Percentiles rank a stretch among this genome's conserved stretches.
Conservation (phyloP, 2,329 filamentous ascomycete species). For the Teratosphaeria gauchensis region DNA sequence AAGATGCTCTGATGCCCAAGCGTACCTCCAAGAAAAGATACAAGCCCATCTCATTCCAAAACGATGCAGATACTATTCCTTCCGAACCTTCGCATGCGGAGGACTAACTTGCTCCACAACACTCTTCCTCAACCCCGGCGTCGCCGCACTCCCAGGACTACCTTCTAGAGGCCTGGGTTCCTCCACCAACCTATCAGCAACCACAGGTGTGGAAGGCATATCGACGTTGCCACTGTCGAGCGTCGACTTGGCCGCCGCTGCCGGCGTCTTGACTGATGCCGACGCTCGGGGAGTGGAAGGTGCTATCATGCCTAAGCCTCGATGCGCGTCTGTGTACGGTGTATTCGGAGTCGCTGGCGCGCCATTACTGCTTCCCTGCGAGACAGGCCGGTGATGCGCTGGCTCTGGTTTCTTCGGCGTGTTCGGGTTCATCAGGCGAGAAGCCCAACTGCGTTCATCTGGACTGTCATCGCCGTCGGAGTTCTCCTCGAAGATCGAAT, state of each 20-base stretch:
- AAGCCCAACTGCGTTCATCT: slow-evolving; percentile 22
- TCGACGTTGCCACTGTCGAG: neutral
- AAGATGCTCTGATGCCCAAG: neutral
- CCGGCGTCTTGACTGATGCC: slow-evolving; percentile 2
- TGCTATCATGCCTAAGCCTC: slow-evolving; percentile 27
- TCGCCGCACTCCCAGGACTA: slow-evolving; percentile 11
- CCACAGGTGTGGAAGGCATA: slow-evolving; percentile 10
- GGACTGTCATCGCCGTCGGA: slow-evolving; percentile 38
- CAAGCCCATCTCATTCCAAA: neutral
- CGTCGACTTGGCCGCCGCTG: neutral
- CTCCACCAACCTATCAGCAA: slow-evolving; percentile 13
- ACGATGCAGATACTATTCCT: neutral
- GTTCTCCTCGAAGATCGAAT: slow-evolving; percentile 36
- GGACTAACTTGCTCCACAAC: slow-evolving; percentile 1
- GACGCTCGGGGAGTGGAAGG: slow-evolving; percentile 6
- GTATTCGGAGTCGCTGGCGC: neutral
- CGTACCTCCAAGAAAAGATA: neutral
- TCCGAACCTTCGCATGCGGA: neutral
- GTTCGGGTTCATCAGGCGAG: slow-evolving; percentile 20
- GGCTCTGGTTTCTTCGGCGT: slow-evolving; percentile 14
- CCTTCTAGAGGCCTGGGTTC: slow-evolving; percentile 17
- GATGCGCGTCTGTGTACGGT: slow-evolving; percentile 25
- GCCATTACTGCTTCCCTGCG: slow-evolving; percentile 1
- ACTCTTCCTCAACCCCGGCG: slow-evolving; percentile 22
- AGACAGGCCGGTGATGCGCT: slow-evolving; percentile 6